Base-by-base conservation (phyloP, 192 early-diverging fungal species). In the Borealophlyctis nickersoniae region DNA sequence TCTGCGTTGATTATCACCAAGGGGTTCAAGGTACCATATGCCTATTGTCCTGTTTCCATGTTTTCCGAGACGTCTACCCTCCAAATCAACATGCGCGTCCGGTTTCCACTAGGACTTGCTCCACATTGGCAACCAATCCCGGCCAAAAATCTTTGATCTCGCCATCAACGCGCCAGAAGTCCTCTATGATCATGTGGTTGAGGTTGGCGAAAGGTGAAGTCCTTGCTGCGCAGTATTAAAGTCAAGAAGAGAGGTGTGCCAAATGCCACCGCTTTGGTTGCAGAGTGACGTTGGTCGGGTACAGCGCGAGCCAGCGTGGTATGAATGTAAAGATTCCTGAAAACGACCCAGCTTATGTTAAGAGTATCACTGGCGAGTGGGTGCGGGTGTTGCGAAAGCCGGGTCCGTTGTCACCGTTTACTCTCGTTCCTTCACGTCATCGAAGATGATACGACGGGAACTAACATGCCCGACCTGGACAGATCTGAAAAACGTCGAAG, bases 111-210 rank as follows among this genome's bases (percentile, higher is more conserved):
- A 45, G 65, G 93, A 91, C 61, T 68, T 91, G 36, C 75, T 92
- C 28, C 73, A 70, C 53, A 90, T 93, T 69, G 92, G 91, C 32
- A 95, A 94, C 73, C 96, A 98, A 75, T 80, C 93, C 14, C 79
- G 96, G 23, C 94, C 94, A 19, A 88, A 86, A 63, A 94, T 99
- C 64, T 99, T 99, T 77, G 94, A 96, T 62, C 78, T 99, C 33
- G 77, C 89, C 1, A 92, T 97, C 53, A 62, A 66, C n/a, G 88
- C 85, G 48, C 93, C 92, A 2, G 93, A 90, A 50, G 92, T 94
- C 3, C 77, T 99, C 34, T 92, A 93, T 67, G 78, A 91, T 59
- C 50, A 69, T 2, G 82, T 81, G 13, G 56, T 80, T 2, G 91
- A 96, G 71, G 74, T 97, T 4, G 88, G 95, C 58, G 96, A 97